Evolutionary conservation across 805 yeast species (phyloP).

Genomic region (Saccharomycopsis oosterbeekiorum): DNA sequence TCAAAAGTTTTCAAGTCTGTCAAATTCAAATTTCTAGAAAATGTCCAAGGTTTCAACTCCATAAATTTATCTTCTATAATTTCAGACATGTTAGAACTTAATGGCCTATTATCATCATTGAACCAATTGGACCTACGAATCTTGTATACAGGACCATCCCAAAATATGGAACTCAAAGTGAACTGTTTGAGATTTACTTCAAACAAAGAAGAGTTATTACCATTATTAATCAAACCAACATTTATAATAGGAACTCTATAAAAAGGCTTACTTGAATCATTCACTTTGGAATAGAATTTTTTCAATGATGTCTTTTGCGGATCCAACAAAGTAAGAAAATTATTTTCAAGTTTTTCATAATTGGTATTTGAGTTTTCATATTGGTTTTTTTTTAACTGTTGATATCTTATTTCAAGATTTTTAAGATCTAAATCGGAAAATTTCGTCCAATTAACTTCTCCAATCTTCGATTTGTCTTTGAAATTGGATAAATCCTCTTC

Average conservation of each 20-base stretch:
- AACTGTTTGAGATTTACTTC: slow-evolving; percentile 53
- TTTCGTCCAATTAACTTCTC: slow-evolving; percentile 43
- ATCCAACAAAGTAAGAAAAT: slow-evolving; percentile 1
- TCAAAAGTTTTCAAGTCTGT: neutral
- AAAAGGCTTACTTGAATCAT: neutral
- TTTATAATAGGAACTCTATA: neutral
- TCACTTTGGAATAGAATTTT: neutral
- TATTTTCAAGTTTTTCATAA: slow-evolving; percentile 8
- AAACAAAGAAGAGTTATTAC: slow-evolving; percentile 41
- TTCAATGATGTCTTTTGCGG: neutral
- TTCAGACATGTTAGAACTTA: slow-evolving; percentile 38
- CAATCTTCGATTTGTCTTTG: slow-evolving; percentile 7
- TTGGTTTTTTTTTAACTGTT: neutral
- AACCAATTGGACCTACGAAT: slow-evolving; percentile 87
- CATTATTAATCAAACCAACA: slow-evolving; percentile 64
- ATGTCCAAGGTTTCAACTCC: slow-evolving; percentile 27
- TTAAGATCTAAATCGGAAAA: slow-evolving; percentile 56
- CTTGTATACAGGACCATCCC: slow-evolving; percentile 83
- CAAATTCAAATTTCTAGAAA: neutral
- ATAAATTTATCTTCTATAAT: slow-evolving; percentile 51
- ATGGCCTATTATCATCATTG: slow-evolving; percentile 44
- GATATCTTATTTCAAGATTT: slow-evolving; percentile 44
- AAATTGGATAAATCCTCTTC: slow-evolving; percentile 31
- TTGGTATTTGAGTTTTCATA: neutral
- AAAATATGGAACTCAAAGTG: slow-evolving; percentile 59